phyloP scores from a whole-genome alignment of 768 basidiomycete genomes.

The Zangia roseola region DNA sequence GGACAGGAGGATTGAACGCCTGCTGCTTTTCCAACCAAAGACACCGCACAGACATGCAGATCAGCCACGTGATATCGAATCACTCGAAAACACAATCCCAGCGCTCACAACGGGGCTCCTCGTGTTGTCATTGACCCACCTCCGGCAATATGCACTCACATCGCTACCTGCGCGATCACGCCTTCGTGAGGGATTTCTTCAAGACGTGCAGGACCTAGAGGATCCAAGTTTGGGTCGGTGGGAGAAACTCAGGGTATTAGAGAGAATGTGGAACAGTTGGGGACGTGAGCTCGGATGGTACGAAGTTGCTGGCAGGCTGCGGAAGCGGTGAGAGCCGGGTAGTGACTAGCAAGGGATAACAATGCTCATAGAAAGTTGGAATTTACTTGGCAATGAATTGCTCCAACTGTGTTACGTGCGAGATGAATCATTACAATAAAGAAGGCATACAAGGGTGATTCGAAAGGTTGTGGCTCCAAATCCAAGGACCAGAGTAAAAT shows the following conservation, averaged over 20 bases:
- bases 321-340: not conserved
- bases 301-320: slow-evolving; percentile 18
- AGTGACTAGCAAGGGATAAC: no score
- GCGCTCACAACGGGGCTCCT: slow-evolving; percentile 72
- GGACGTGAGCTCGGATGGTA: slow-evolving; percentile 65
- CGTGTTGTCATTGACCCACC: slow-evolving; percentile 64
- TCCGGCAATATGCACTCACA: slow-evolving; percentile 62
- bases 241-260: slow-evolving; percentile 76
- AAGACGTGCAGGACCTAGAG: slow-evolving; percentile 82
- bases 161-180: slow-evolving; percentile 57
- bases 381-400: no score
- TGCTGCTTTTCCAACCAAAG: slow-evolving; percentile 53
- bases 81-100: slow-evolving; percentile 26
- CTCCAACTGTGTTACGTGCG: no score
- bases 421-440: no score
- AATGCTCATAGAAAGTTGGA: no score
- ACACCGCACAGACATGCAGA: slow-evolving; percentile 15
- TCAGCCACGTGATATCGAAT: not conserved
- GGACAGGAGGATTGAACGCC: slow-evolving; percentile 62
- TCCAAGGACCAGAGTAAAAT: no score
- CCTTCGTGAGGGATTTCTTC: slow-evolving; percentile 76
- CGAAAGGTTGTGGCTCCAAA: no score
- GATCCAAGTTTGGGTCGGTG: slow-evolving; percentile 62
- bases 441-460: no score
- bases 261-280: slow-evolving; percentile 91